Conservation (phyloP, 768 basidiomycete species). For the Hericium alpestre region DNA sequence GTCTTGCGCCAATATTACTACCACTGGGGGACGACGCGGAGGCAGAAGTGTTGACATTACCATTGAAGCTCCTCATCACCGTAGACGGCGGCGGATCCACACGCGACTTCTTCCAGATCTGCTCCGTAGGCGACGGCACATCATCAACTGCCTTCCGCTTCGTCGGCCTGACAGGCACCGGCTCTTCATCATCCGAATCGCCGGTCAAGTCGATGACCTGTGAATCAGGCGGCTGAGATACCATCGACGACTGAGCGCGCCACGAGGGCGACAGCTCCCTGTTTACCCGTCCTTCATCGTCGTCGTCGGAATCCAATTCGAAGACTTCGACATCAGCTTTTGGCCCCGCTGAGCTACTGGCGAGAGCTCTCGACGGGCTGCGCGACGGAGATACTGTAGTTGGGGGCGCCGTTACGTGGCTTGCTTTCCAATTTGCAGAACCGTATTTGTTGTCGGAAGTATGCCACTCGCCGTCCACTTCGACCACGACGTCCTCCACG, state of each 20-base stretch:
- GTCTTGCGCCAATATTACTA: conserved; percentile 11
- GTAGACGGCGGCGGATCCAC: conserved; percentile 18
- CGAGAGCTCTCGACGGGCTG: conserved; percentile 14
- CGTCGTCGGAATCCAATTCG: conserved; percentile 62
- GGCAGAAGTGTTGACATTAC: conserved; percentile 10
- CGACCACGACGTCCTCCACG: conserved; percentile 88
- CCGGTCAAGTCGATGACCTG: conserved; percentile 78
- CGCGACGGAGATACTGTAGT: conserved; percentile 14
- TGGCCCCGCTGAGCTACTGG: conserved; percentile 18
- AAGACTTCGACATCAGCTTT: conserved; percentile 35
- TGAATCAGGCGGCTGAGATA: conserved; percentile 5
- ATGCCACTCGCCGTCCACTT: conserved; percentile 95
- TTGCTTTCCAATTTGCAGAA: conserved; percentile 58
- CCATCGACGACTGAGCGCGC: conserved; percentile 17
- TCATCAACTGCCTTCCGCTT: conserved; percentile 43
- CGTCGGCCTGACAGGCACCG: conserved; percentile 40
- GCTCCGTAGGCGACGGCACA: conserved; percentile 45
- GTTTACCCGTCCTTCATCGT: conserved; percentile 64
- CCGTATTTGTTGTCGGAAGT: conserved; percentile 80
- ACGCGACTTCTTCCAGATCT: conserved; percentile 65
- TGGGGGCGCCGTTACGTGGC: conserved; percentile 28
- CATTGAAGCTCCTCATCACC: conserved; percentile 5
- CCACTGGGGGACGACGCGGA: conserved; percentile 4
- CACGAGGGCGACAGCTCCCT: conserved; percentile 61
- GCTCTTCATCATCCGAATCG: conserved; percentile 55